These are phyloP conservation scores for Lignosus rhinocerotis DNA, from an alignment of 1,284 basidiomycete genomes.

Conservation along the genomic window DNA sequence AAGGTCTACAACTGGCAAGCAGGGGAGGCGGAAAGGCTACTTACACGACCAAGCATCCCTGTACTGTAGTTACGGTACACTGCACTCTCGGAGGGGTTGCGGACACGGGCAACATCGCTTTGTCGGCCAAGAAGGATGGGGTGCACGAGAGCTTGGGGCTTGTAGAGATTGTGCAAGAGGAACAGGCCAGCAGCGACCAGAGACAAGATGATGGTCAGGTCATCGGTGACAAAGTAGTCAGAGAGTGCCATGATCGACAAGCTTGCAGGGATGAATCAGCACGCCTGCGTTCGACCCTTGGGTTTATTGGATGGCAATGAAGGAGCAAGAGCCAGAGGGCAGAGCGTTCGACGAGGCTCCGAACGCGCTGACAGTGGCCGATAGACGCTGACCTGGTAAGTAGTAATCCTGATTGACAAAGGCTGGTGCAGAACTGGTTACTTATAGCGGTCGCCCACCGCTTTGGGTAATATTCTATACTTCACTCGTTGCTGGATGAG, in stretches of 20 bases:
- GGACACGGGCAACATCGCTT: constrained; percentile 78
- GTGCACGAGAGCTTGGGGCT: constrained; percentile 77
- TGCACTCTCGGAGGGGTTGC: constrained; percentile 74
- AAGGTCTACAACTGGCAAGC: neutral
- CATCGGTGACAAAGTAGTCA: constrained; percentile 70
- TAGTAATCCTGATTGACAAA: neutral
- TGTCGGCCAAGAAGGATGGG: constrained; percentile 81
- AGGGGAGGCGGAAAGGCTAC: constrained; percentile 25
- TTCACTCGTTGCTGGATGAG: too few species aligned
- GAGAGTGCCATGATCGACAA: constrained; percentile 39
- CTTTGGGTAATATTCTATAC: too few species aligned
- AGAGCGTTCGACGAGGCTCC: neutral
- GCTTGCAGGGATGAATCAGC: neutral
- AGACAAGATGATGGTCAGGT: constrained; percentile 72
- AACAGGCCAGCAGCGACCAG: constrained; percentile 73
- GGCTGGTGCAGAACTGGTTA: neutral
- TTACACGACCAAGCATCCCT: constrained; percentile 73
- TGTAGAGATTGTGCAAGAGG: constrained; percentile 73
- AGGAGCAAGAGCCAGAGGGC: neutral
- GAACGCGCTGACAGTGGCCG: neutral
- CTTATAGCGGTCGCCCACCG: too few species aligned
- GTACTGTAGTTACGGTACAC: constrained; percentile 83
- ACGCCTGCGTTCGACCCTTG: too few species aligned
- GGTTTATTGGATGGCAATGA: neutral
- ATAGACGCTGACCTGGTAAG: constrained; percentile 2